phyloP scores from a whole-genome alignment of 805 yeast species.

The Teunomyces pallodes region DNA sequence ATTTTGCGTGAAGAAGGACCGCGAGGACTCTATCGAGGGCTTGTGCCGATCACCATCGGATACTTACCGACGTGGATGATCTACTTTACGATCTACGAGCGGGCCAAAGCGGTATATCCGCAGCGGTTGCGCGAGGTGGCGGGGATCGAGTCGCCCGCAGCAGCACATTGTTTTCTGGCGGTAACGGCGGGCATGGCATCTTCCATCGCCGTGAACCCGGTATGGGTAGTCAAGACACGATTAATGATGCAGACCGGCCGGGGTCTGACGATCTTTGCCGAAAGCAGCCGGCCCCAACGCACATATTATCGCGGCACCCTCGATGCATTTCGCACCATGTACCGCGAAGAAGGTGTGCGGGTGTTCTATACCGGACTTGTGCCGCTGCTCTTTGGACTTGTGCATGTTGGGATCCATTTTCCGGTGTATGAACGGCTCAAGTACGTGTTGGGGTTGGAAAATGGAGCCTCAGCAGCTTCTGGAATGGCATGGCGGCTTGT shows the following conservation, averaged over 20 bases:
- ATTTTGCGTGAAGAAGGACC: constrained; percentile 78
- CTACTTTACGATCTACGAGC: constrained; percentile 86
- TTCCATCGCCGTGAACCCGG: constrained; percentile 85
- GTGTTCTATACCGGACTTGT: constrained; percentile 88
- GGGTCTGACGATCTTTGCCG: constrained; percentile 32
- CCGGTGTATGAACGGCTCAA: constrained; percentile 88
- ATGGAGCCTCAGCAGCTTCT: not conserved
- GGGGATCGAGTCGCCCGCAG: constrained; percentile 18
- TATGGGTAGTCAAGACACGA: constrained; percentile 96
- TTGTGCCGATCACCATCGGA: constrained; percentile 89
- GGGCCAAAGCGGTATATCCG: constrained; percentile 60
- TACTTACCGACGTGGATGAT: constrained; percentile 98
- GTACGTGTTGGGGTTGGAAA: constrained; percentile 31
- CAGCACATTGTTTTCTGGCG: constrained; percentile 57
- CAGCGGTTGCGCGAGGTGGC: constrained; percentile 6
- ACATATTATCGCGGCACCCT: constrained; percentile 69
- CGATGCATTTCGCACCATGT: constrained; percentile 83
- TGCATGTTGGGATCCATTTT: constrained; percentile 95
- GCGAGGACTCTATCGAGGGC: constrained; percentile 82
- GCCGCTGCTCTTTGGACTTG: constrained; percentile 85
- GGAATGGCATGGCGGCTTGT: constrained; percentile 30
- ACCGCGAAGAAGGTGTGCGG: constrained; percentile 68
- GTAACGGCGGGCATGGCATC: constrained; percentile 86
- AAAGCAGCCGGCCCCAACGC: constrained; percentile 10
- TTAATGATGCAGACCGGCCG: constrained; percentile 78